A percentile compares a stretch with the other conserved stretches of the same genome.
Evolutionary conservation across 805 yeast species (phyloP).

Genomic region (Ogataea paradorogensis): DNA sequence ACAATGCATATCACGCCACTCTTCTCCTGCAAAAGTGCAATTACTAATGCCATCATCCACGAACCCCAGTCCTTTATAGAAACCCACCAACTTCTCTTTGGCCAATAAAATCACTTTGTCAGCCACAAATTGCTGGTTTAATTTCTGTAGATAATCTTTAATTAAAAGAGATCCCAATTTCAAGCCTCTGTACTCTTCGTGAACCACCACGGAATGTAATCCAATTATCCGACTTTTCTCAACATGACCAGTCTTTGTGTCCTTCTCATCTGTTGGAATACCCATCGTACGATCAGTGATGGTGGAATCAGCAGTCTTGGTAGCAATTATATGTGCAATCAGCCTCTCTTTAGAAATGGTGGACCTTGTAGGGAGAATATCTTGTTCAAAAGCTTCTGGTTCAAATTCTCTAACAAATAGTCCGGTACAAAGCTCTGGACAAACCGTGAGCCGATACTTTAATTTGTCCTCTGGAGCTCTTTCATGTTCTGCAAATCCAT

Average conservation of each 20-base stretch:
- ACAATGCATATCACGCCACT: conserved; percentile 58
- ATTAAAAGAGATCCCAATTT: conserved; percentile 79
- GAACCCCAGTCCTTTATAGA: conserved; percentile 83
- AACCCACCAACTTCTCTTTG: conserved; percentile 63
- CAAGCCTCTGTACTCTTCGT: conserved; percentile 74
- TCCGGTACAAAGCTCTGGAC: conserved; percentile 92
- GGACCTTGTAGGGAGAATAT: conserved; percentile 43
- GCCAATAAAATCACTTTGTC: conserved; percentile 72
- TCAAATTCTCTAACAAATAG: conserved; percentile 72
- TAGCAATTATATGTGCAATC: conserved; percentile 78
- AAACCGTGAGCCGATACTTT: conserved; percentile 66
- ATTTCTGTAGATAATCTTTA: conserved; percentile 87
- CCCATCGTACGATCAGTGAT: conserved; percentile 62
- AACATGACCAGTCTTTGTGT: conserved; percentile 53
- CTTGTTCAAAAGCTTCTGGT: conserved; percentile 22
- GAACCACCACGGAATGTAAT: conserved; percentile 76
- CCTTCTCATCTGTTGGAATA: conserved; percentile 13
- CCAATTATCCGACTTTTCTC: conserved; percentile 76
- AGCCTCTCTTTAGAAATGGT: conserved; percentile 58
- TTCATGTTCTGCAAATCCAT: conserved; percentile 70
- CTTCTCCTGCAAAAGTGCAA: conserved; percentile 54
- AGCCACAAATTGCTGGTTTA: conserved; percentile 84
- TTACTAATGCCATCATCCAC: conserved; percentile 61
- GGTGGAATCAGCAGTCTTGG: conserved; percentile 51
- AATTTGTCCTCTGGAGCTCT: conserved; percentile 63